These are phyloP conservation scores for Sphagnum magellanicum DNA, from an alignment of 228 moss, liverwort and hornwort genomes.

Conservation along the genomic window DNA sequence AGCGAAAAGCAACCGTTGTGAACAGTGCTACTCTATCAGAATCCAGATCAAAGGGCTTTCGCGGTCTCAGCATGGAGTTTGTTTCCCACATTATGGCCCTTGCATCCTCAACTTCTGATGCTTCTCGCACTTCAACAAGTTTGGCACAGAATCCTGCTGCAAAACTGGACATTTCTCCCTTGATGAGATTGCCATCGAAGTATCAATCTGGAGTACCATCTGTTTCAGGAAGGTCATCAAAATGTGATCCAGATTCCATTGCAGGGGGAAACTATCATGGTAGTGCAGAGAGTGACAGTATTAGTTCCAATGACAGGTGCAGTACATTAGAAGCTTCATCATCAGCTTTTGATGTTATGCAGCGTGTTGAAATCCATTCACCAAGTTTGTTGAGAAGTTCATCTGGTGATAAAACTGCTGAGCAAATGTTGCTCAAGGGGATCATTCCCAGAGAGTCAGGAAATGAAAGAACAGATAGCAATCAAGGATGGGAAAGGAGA, in stretches of 20 bases:
- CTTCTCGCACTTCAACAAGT: too few species aligned
- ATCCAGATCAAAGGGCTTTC: conserved; percentile 57
- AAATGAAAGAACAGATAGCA: too few species aligned
- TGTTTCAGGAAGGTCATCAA: conserved; percentile 10
- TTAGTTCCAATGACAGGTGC: conserved; percentile 11
- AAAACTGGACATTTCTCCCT: not conserved
- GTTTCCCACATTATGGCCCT: conserved; percentile 88
- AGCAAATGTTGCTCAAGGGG: conserved; percentile 1
- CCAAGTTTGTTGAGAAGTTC: conserved; percentile 25
- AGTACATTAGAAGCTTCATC: conserved; percentile 21
- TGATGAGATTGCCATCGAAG: conserved; percentile 7
- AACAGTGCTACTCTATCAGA: conserved; percentile 55
- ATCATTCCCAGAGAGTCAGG: not conserved
- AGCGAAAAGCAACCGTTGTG: conserved; percentile 40
- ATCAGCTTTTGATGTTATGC: conserved; percentile 37
- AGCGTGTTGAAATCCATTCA: conserved; percentile 28
- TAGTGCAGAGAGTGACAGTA: conserved; percentile 12
- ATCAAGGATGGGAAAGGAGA: not conserved
- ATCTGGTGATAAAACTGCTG: conserved; percentile 8
- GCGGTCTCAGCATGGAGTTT: conserved; percentile 81
- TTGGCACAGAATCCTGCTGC: too few species aligned
- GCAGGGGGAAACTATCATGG: conserved; percentile 10
- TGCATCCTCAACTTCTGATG: conserved; percentile 23
- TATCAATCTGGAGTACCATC: conserved; percentile 38
- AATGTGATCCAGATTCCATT: conserved; percentile 18